Base-by-base conservation (phyloP, 768 basidiomycete genomes). In the Melanogaster broomeanus region DNA sequence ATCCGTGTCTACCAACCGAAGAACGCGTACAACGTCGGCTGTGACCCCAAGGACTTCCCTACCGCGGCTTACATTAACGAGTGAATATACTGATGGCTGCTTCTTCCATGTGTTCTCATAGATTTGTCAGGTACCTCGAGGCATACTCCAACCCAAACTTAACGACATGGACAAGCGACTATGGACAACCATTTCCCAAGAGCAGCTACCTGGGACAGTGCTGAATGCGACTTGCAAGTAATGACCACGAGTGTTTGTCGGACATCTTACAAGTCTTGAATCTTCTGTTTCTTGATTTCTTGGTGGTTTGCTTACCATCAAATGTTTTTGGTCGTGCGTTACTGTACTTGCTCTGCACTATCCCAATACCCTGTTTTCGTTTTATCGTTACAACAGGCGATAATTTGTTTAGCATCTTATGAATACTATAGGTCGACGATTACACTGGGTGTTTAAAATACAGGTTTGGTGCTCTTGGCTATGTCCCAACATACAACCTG, bases 1-100 rank as follows among this genome's bases (percentile, higher is more conserved):
- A 83, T 98, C 48, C 83, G 95, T 21, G 90, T 98, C 8, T 98
- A 97, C 69, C 95, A 97, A 65, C 82, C 82, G 3, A 73, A 78
- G 61, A 68, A 81, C 55, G 64, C 77, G 27, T 76, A 82, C 51
- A 95, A 93, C 65, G 77, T 92, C 45, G 93, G 94, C 15, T 98
- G 94, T 64, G 85, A 90, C 64, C 94, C 94, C 12, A 62, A 71
- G 40, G 79, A 82, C 39, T 88, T 80, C 66, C 94, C 96, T 1
- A 98, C 96, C 0, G 70, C 78, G 44, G 77, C 78, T 12, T 98
- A 98, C 67, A 98, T 96, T 66, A 72, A 86, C 42, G 68, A 81
- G 81, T 88, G 57, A 47, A 80, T 67, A 38, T n/a, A 31, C 19
- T 38, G 12, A 37, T 18, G 2, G 12, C 25, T 42, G 27, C 19